phyloP scores from a whole-genome alignment of 257 asterid genomes.

The Solanum neorickii region DNA sequence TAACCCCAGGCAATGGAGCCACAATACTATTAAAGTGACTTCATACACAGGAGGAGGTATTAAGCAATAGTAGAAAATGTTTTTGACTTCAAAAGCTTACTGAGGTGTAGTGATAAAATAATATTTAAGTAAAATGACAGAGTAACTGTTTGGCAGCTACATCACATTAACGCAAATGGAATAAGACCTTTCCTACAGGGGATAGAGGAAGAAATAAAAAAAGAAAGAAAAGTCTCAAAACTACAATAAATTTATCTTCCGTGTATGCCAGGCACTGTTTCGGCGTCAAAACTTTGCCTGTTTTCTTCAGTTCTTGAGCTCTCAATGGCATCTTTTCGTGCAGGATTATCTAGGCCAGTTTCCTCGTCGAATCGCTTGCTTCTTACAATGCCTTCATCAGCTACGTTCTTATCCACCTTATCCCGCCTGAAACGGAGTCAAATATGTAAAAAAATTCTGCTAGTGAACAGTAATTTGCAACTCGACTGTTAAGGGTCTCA shows the following conservation, averaged over 20 bases:
- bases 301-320: conserved; percentile 9
- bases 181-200: background rate
- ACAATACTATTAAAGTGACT: background rate
- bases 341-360: conserved; percentile 11
- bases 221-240: background rate
- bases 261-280: background rate
- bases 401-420: conserved; percentile 15
- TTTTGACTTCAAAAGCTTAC: background rate
- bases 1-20: background rate
- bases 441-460: background rate
- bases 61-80: background rate
- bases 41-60: background rate
- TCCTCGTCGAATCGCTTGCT: conserved; percentile 50
- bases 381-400: conserved; percentile 32
- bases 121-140: background rate
- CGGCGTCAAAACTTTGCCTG: conserved; percentile 3
- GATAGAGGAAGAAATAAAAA: background rate
- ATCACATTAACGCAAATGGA: background rate
- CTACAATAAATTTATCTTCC: background rate
- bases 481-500: background rate
- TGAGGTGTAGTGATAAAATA: background rate
- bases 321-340: conserved; percentile 3
- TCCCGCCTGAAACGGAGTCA: conserved; percentile 35
- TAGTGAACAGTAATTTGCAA: background rate
- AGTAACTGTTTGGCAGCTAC: background rate